Evolutionary conservation across 495 filamentous ascomycete species (phyloP), one percentile per base, ranked within the genome.

Genomic region (Podospora anserina): DNA sequence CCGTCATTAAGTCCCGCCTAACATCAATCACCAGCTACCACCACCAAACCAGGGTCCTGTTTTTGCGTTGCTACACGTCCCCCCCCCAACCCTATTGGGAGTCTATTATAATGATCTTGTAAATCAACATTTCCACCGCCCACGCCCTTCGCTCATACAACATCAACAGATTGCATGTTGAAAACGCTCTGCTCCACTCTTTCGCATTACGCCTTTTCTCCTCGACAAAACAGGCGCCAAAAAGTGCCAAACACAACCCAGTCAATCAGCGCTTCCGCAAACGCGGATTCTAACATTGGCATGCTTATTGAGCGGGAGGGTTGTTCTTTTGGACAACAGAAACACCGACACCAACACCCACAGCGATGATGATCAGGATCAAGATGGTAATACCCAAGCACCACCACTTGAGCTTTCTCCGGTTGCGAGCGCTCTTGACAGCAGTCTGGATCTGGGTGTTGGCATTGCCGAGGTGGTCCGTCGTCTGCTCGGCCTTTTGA

Each of bases 371-470:
- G 54, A 88, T 74, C 68, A 84, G 74, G 71, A 89, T 85, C 70
- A 86, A 74, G 20, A 91, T 77, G n/a, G 79, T 76, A 73, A 91
- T 78, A 67, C 84, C 70, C 30, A 91, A 78, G 71, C 85, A 88
- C 83, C 84, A 89, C 90, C 90, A 92, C 82, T 92, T 92, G 78
- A 89, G 83, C 77, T 82, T 88, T 67, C 87, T 82, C 64, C 84
- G 80, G 67, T 83, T 79, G 70, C 82, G 78, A 55, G 88, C 88
- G 69, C 80, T 79, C 69, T 82, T 75, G 69, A 89, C 87, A 68
- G 85, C 89, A 75, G 85, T 84, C 71, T 83, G 81, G 23, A 92
- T 81, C 32, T 92, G 82, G 39, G 71, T 70, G 77, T 89, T 89
- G 69, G 81, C 90, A 57, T 85, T 79, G 68, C 85, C 79, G 23